Evolutionary conservation across 495 filamentous ascomycete species (phyloP), one percentile per base, ranked within the genome.

Genomic region (Oidiodendron maius): DNA sequence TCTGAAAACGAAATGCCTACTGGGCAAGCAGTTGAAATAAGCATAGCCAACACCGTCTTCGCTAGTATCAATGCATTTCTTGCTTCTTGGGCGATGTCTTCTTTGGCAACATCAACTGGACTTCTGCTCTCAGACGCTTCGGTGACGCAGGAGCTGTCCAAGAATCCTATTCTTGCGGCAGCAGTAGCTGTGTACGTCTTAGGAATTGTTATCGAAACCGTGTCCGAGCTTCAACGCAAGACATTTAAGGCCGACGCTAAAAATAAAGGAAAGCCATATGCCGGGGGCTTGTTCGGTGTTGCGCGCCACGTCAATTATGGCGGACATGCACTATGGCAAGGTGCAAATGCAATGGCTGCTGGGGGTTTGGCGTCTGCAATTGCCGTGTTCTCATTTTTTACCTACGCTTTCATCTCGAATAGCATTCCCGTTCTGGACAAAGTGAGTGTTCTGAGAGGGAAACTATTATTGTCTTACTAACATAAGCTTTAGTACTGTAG

Each of bases 281-380:
- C 63, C 21, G 68, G 61, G 1, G 80, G 79, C 1, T 53, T 80
- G 23, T 82, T 72, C 66, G 51, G 57, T 2, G 53, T 71, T 53
- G 72, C 76, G 3, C 69, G 76, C n/a, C 77, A 84, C 47, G 66
- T 77, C 57, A 82, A 83, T 38, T 83, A 82, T 52, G 69, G 69
- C 20, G 76, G 63, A 11, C 81, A 77, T 54, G 71, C 74, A 1
- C 24, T 82, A 2, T 80, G 78, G 78, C 60, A 78, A 32, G 59
- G 69, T 35, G 74, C 67, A 2, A 79, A 74, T 53, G 69, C 70
- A 13, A 44, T 81, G 52, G 70, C 66, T 1, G 61, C 58, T 11
- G 68, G 69, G 1, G 78, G 78, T 0, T 71, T 68, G 69, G 39
- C 62, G 12, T 71, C 57, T 42, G 76, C 65, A 0, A 34, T 60